Evolutionary conservation across 176 grass and related monocot genomes (phyloP).

Genomic region (Canna indica): DNA sequence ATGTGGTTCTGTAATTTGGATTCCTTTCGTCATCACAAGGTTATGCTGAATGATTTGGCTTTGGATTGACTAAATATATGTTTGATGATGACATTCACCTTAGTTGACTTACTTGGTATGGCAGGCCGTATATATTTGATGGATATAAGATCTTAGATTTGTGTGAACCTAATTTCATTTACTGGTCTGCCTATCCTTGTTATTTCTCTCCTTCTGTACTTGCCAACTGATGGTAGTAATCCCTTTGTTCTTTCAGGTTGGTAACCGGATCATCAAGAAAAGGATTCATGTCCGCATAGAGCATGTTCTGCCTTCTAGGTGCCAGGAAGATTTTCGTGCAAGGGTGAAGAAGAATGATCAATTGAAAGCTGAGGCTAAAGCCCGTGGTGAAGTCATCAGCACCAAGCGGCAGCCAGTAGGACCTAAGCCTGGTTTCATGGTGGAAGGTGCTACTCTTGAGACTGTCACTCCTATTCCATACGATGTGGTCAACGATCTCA

Average conservation of each 20-base stretch:
- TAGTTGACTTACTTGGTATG: no score
- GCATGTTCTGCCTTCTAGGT: not conserved
- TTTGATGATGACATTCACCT: no score
- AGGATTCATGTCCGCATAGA: not conserved
- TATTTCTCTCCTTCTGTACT: not conserved
- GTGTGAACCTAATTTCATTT: no score
- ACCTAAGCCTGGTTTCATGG: slow-evolving; percentile 10
- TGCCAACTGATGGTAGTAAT: not conserved
- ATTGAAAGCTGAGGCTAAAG: not conserved
- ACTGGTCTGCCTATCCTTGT: not conserved
- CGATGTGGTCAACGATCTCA: slow-evolving; percentile 11
- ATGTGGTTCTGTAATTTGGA: no score
- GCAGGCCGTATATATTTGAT: no score
- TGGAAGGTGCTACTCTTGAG: slow-evolving; percentile 1
- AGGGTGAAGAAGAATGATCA: slow-evolving; percentile 9
- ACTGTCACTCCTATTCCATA: slow-evolving; percentile 6
- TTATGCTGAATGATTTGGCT: no score
- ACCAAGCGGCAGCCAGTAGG: slow-evolving; percentile 1
- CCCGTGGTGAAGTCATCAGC: slow-evolving; percentile 7
- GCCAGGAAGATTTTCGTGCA: not conserved
- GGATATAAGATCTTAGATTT: no score
- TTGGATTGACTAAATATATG: no score
- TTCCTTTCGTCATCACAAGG: no score
- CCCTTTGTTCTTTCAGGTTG: not conserved
- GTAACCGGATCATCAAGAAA: slow-evolving; percentile 7